Evolutionary conservation across 495 filamentous ascomycete genomes (phyloP).

Genomic region (Antarctomyces pellizariae): DNA sequence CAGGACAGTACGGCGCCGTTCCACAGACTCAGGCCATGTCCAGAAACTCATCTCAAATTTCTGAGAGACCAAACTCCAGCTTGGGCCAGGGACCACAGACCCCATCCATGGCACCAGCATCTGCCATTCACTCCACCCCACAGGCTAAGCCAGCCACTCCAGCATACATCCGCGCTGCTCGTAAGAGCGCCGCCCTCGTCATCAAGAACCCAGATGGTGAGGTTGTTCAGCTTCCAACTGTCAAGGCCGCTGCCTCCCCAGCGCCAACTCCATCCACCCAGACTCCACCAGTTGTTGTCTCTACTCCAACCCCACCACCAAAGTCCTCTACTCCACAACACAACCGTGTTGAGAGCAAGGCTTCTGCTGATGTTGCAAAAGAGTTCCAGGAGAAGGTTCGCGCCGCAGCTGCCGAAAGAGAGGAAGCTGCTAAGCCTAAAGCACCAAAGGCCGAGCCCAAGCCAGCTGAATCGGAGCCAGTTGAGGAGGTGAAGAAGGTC

Average conservation of each 20-base stretch:
- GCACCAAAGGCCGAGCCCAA: constrained; percentile 15
- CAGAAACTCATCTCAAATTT: constrained; percentile 61
- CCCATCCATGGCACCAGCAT: constrained; percentile 21
- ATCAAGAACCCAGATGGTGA: constrained; percentile 65
- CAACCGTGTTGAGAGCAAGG: constrained; percentile 21
- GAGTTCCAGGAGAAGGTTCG: constrained; percentile 27
- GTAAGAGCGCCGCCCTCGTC: constrained; percentile 41
- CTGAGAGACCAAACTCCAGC: constrained; percentile 60
- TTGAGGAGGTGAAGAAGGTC: constrained; percentile 27
- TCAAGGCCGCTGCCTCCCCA: constrained; percentile 22
- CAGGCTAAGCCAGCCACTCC: constrained; percentile 34
- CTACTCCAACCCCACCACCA: constrained; percentile 28
- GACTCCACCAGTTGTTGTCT: constrained; percentile 26
- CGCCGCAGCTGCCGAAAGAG: constrained; percentile 26
- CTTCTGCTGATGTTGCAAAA: constrained; percentile 9
- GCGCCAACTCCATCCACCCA: constrained; percentile 20
- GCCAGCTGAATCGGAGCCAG: constrained; percentile 7
- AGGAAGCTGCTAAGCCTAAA: constrained; percentile 17
- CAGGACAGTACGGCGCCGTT: constrained; percentile 26
- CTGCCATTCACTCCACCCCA: constrained; percentile 26
- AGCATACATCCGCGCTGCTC: constrained; percentile 30
- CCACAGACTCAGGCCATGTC: constrained; percentile 47
- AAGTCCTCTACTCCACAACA: constrained; percentile 21
- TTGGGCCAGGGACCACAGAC: constrained; percentile 39
- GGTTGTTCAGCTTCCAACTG: constrained; percentile 17